Conservation (phyloP, 768 basidiomycete genomes). For the Chalciporus chontae region DNA sequence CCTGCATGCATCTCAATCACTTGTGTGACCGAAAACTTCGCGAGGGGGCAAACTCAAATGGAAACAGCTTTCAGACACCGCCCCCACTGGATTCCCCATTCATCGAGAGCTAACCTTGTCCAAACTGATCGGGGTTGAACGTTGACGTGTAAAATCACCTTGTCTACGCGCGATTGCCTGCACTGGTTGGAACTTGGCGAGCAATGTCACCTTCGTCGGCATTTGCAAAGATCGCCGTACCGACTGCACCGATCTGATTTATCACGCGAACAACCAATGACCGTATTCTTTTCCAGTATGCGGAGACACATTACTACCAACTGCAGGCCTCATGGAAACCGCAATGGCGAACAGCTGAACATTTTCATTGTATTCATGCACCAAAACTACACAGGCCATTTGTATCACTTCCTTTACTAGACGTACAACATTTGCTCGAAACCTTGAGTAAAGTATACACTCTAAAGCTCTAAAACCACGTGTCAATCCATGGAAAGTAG, state of each 20-base stretch:
- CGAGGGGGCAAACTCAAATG: constrained; percentile 7
- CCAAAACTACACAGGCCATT: constrained; percentile 9
- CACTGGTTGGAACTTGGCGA: constrained; percentile 12
- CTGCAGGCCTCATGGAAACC: background rate
- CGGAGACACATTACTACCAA: background rate
- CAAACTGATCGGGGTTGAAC: constrained; percentile 23
- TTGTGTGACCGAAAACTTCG: constrained; percentile 7
- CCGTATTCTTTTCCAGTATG: background rate
- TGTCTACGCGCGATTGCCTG: constrained; percentile 2
- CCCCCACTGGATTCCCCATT: constrained; percentile 17
- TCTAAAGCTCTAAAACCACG: constrained; percentile 22
- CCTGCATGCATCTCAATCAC: constrained; percentile 20
- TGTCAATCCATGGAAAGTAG: background rate
- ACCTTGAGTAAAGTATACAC: background rate
- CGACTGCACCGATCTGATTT: constrained; percentile 8
- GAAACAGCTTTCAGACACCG: constrained; percentile 13
- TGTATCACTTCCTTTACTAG: constrained; percentile 2
- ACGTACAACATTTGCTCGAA: constrained; percentile 5
- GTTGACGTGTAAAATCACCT: constrained; percentile 10
- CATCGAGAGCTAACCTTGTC: constrained; percentile 32
- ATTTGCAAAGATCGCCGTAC: constrained; percentile 18
- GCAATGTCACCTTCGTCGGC: constrained; percentile 7
- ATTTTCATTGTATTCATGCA: constrained; percentile 1
- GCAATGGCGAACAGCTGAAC: background rate
- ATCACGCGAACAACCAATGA: background rate